Evolutionary conservation across 768 basidiomycete species (phyloP).

Genomic region (Tulasnella sp.): DNA sequence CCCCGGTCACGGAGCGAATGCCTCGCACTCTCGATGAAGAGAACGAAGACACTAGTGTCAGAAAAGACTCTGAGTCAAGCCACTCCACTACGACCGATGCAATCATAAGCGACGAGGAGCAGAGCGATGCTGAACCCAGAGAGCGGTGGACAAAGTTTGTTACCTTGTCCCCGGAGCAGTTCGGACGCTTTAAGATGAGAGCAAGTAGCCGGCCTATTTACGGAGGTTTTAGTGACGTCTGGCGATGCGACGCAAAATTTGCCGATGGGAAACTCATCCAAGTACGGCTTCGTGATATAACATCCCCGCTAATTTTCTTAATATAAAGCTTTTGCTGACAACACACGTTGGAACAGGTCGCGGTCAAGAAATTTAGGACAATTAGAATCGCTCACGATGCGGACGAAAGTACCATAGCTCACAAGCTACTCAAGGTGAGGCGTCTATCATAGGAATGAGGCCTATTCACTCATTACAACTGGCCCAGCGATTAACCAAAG

Average conservation of each 20-base stretch:
- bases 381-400: neutral
- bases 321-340: no score
- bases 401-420: neutral
- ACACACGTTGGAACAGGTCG: neutral
- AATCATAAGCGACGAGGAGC: no score
- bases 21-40: no score
- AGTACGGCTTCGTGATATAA: no score
- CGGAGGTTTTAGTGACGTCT: slow-evolving; percentile 5
- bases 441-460: neutral
- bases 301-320: no score
- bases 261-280: neutral
- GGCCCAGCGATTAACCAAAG: neutral
- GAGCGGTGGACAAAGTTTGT: neutral
- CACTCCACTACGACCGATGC: no score
- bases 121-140: no score
- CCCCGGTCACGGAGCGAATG: no score
- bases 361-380: neutral
- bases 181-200: neutral
- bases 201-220: neutral
- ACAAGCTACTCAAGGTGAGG: neutral
- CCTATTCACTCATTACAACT: neutral
- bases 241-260: neutral
- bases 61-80: no score
- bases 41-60: no score
- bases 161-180: neutral